Base-by-base conservation (phyloP, 495 filamentous ascomycete genomes). In the Daldinia grandis region DNA sequence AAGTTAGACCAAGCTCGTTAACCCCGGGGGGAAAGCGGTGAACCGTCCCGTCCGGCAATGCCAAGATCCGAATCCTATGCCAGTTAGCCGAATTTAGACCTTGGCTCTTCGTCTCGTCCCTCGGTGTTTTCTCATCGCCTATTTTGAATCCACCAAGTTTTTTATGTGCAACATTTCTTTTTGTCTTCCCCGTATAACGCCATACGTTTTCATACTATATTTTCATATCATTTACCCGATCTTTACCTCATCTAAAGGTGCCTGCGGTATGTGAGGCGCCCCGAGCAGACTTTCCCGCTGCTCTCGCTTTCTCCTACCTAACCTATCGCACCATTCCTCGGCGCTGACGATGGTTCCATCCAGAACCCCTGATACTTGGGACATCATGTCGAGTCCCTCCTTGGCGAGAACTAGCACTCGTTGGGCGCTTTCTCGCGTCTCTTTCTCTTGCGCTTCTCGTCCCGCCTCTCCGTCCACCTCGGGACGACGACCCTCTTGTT, bases 381-480 rank as follows among this genome's bases (percentile, higher is more conserved):
- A 83, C 85, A 97, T 91, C 87, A 97, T 95, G 69, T 96, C 92
- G 24, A 98, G 84, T 2, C 93, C 92, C 76, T 97, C 94, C 65
- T 90, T 91, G 2, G 93, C 93, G 31, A 98, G 86, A 0, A 94
- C 88, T 10, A 97, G 72, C 35, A 93, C 93, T 15, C 89, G 81
- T 64, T 91, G 87, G 3, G 92, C 92, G 19, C 84, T 80, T 15
- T 86, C 80, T 3, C 79, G 78, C 19, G 69, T 79, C 55, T 78
- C 77, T 38, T 76, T 82, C 68, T 79, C 76, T 17, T 72, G 66
- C n/a, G 47, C 62, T 31, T 74, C 69, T 42, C 53, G 60, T 17
- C 58, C 51, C 19, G 66, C 71, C 42, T 71, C 71, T 25, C 73
- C 81, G 27, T 83, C 74, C 0, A 81, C 79, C n/a, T 83, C 77